A percentile compares a stretch with the other conserved stretches of the same genome.
phyloP scores from a whole-genome alignment of 495 filamentous ascomycete species.

The Penicillium herquei region DNA sequence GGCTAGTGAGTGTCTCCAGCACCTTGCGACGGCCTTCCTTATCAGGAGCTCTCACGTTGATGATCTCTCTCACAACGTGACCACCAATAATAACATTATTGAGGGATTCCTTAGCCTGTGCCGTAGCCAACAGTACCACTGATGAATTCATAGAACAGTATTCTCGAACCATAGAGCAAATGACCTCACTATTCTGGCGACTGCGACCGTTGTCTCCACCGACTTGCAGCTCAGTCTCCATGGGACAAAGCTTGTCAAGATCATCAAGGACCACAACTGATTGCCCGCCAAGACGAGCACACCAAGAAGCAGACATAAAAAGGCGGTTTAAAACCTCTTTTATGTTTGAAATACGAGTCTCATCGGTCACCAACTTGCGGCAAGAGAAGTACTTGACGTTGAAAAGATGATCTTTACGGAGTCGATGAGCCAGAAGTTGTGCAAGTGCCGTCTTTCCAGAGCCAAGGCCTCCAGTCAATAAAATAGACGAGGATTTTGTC shows the following conservation, averaged over 20 bases:
- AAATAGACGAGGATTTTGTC: conserved; percentile 79
- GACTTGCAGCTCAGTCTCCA: conserved; percentile 88
- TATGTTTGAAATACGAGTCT: conserved; percentile 80
- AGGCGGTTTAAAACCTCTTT: conserved; percentile 81
- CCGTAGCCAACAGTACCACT: conserved; percentile 86
- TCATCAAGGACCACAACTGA: conserved; percentile 88
- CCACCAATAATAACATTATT: conserved; percentile 78
- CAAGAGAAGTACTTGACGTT: conserved; percentile 81
- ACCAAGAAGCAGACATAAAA: conserved; percentile 89
- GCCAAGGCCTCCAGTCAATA: conserved; percentile 84
- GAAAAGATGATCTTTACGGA: conserved; percentile 66
- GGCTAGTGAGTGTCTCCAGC: conserved; percentile 62
- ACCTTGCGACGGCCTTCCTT: conserved; percentile 86
- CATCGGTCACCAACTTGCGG: conserved; percentile 79
- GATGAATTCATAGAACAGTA: conserved; percentile 73
- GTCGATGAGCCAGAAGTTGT: conserved; percentile 60
- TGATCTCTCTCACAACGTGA: conserved; percentile 77
- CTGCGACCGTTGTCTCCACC: conserved; percentile 89
- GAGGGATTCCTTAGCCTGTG: conserved; percentile 84
- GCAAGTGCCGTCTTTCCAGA: conserved; percentile 82
- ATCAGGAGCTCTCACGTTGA: conserved; percentile 82
- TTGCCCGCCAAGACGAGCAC: conserved; percentile 76
- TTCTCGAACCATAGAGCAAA: conserved; percentile 79
- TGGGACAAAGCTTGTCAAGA: conserved; percentile 85
- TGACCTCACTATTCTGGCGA: conserved; percentile 83